phyloP scores from a whole-genome alignment of 768 basidiomycete genomes.

The Amanita exitialis region DNA sequence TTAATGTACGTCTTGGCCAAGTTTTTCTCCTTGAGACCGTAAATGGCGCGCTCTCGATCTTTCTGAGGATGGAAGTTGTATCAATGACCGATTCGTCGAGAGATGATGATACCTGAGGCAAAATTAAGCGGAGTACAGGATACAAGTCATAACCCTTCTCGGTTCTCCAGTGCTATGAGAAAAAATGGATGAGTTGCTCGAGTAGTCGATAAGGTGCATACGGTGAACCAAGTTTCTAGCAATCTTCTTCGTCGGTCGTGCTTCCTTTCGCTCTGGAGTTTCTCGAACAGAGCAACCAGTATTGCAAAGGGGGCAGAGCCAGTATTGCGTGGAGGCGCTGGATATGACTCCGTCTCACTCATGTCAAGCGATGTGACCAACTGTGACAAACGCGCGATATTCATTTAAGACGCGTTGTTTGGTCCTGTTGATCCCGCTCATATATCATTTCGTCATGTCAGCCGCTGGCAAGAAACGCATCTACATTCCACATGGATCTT shows the following conservation, averaged over 20 bases:
- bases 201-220: constrained; percentile 26
- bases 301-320: constrained; percentile 64
- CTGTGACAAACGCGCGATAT: background rate
- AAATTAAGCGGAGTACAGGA: constrained; percentile 78
- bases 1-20: constrained; percentile 90
- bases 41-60: constrained; percentile 87
- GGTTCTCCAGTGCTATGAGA: constrained; percentile 67
- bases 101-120: constrained; percentile 66
- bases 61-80: constrained; percentile 41
- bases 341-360: constrained; percentile 25
- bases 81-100: background rate
- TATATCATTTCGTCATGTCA: background rate
- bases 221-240: constrained; percentile 73
- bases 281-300: constrained; percentile 65
- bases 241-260: constrained; percentile 63
- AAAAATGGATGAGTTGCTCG: background rate
- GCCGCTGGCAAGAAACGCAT: background rate
- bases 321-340: constrained; percentile 52
- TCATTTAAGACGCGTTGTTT: constrained; percentile 25
- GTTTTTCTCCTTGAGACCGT: constrained; percentile 92
- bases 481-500: background rate
- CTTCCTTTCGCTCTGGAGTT: constrained; percentile 61
- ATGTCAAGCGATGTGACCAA: background rate
- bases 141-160: constrained; percentile 84
- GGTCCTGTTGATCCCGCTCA: constrained; percentile 15